phyloP scores from a whole-genome alignment of 495 filamentous ascomycete species.

The Thermothielavioides terrestris region DNA sequence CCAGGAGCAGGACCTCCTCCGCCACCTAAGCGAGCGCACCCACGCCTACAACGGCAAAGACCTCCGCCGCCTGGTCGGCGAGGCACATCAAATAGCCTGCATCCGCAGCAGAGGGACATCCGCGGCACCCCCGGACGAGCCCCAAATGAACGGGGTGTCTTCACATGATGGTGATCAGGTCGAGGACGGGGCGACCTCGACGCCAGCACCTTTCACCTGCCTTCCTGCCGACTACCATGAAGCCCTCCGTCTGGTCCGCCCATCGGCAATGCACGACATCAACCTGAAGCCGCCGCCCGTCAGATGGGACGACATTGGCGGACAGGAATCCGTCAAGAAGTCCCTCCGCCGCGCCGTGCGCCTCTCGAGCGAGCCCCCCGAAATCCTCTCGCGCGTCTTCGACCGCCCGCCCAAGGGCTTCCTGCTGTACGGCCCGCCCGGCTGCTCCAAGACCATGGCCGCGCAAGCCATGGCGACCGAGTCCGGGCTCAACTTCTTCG shows the following conservation, averaged over 20 bases:
- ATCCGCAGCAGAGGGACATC: constrained; percentile 1
- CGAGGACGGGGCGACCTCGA: not conserved
- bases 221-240: constrained; percentile 36
- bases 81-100: constrained; percentile 27
- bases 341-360: constrained; percentile 32
- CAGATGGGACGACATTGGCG: constrained; percentile 83
- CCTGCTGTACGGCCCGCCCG: constrained; percentile 87
- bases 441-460: constrained; percentile 91
- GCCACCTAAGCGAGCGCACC: constrained; percentile 40
- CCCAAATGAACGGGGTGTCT: no score
- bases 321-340: constrained; percentile 72
- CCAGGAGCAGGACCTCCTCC: constrained; percentile 30
- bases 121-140: not conserved
- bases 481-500: constrained; percentile 86
- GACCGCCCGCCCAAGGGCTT: constrained; percentile 63
- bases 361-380: constrained; percentile 37
- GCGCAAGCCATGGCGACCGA: constrained; percentile 91
- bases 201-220: constrained; percentile 4
- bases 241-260: constrained; percentile 45
- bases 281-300: constrained; percentile 82
- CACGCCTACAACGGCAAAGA: constrained; percentile 48
- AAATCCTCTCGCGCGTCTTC: constrained; percentile 46
- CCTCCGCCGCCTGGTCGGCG: constrained; percentile 35
- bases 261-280: constrained; percentile 84
- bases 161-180: not conserved